Base-by-base conservation (phyloP, 2,329 filamentous ascomycete species). In the Fusarium falciforme region DNA sequence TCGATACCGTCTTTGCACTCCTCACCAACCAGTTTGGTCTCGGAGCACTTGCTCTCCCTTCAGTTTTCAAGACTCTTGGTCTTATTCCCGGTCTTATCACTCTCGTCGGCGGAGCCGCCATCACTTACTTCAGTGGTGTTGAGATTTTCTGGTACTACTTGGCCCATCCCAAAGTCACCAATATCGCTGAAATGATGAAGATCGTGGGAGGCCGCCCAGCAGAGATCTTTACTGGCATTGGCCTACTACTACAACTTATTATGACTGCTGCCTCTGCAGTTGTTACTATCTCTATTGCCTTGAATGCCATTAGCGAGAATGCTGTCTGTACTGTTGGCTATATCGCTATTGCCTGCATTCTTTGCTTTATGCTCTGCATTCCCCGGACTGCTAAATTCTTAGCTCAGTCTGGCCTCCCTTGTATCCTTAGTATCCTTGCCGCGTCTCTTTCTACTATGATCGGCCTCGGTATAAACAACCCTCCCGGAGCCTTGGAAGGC, bases 291-390 rank as follows among this genome's bases (percentile, higher is more conserved):
- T 88, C 90, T 38, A 88, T 91, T 76, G 92, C 91, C 76, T 85
- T 92, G 68, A 92, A 92, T 81, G 91, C 89, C 55, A 90, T 92
- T 80, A 88, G 87, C n/a, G 83, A 86, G 61, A 86, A 90, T 77
- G 83, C 84, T 17, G 78, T 89, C 12, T 93, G 91, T 82, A 92
- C 91, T 1, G 87, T 93, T 58, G 87, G 84, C 38, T 93, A 92
- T 79, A 87, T 88, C n/a, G 85, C 88, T 20, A 86, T 93, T 64
- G 86, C 89, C 7, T 89, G 89, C 5, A 80, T 90, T 44, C 84
- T 91, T 61, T 90, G 87, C 6, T 92, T 86, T 75, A 67, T 89
- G 31, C 89, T 87, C 75, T 92, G 90, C 1, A 84, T 93, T 27
- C 91, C 91, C 1, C 85, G 91, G 58, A 93, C 91, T 0, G 92